phyloP scores from a whole-genome alignment of 805 yeast species.

The Starmerella stellata region DNA sequence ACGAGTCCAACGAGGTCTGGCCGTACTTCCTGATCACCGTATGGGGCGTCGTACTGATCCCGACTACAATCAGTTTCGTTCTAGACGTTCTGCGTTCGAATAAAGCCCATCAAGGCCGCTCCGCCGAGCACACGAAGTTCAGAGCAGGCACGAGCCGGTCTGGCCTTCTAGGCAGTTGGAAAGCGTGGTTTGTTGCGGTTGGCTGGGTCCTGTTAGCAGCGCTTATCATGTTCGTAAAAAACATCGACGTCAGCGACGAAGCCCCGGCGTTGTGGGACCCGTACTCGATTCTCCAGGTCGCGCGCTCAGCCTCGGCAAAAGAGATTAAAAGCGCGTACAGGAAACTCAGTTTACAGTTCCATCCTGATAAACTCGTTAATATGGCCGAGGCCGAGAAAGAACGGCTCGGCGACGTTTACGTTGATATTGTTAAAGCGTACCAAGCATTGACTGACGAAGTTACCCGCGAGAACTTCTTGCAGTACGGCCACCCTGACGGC shows the following conservation, averaged over 20 bases:
- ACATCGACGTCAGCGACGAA: conserved; percentile 19
- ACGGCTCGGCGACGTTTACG: conserved; percentile 60
- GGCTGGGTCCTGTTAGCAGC: conserved; percentile 47
- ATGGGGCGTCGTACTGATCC: conserved; percentile 47
- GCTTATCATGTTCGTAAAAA: conserved; percentile 23
- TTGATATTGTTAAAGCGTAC: conserved; percentile 76
- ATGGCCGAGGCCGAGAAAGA: conserved; percentile 35
- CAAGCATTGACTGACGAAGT: conserved; percentile 84
- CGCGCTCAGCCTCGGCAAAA: conserved; percentile 49
- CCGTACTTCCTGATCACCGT: conserved; percentile 73
- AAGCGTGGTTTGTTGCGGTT: conserved; percentile 20
- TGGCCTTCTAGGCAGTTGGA: conserved; percentile 1
- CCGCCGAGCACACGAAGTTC: conserved; percentile 5
- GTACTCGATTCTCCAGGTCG: conserved; percentile 63
- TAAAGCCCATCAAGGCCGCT: neutral
- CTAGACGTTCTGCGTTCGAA: conserved; percentile 1
- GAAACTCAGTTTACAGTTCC: conserved; percentile 70
- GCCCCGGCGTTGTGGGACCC: conserved; percentile 50
- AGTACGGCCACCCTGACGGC: conserved; percentile 96
- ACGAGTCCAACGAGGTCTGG: conserved; percentile 83
- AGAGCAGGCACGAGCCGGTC: conserved; percentile 1
- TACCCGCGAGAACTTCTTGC: conserved; percentile 60
- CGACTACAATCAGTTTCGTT: conserved; percentile 34
- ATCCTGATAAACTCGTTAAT: conserved; percentile 72
- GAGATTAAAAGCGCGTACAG: conserved; percentile 70